Conservation (phyloP, 371 early-diverging fungal species). For the Neoconidiobolus thromboides region DNA sequence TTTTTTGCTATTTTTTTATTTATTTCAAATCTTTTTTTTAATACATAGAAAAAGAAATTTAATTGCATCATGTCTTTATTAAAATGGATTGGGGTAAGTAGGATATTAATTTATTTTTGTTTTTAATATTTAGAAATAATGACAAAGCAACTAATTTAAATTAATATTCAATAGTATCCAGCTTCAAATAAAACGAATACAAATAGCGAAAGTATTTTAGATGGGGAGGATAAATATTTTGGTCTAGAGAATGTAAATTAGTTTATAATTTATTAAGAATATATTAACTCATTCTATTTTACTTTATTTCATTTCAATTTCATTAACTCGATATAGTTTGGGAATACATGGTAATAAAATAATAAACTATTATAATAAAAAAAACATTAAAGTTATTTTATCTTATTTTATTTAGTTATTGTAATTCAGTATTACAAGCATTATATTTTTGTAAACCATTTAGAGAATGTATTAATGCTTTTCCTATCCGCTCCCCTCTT, state of each 20-base stretch:
- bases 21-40: no score
- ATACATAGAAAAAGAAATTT: no score
- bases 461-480: conserved; percentile 71
- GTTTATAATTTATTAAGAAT: background rate
- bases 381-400: background rate
- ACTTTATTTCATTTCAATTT: background rate
- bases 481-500: conserved; percentile 24
- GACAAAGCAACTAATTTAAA: conserved; percentile 11
- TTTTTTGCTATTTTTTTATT: no score
- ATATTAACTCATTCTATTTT: background rate
- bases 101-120: conserved; percentile 3
- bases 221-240: conserved; percentile 13
- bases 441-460: conserved; percentile 90
- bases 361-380: background rate
- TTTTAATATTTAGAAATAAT: conserved; percentile 6
- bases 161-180: conserved; percentile 12
- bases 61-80: conserved; percentile 38
- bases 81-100: conserved; percentile 71
- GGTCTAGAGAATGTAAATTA: conserved; percentile 78
- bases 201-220: conserved; percentile 15
- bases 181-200: conserved; percentile 18
- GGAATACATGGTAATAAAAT: conserved; percentile 62
- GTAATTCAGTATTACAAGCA: conserved; percentile 89
- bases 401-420: conserved; percentile 37
- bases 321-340: conserved; percentile 32